Evolutionary conservation across 2,329 filamentous ascomycete species (phyloP).

Genomic region (Stemphylium vesicarium): DNA sequence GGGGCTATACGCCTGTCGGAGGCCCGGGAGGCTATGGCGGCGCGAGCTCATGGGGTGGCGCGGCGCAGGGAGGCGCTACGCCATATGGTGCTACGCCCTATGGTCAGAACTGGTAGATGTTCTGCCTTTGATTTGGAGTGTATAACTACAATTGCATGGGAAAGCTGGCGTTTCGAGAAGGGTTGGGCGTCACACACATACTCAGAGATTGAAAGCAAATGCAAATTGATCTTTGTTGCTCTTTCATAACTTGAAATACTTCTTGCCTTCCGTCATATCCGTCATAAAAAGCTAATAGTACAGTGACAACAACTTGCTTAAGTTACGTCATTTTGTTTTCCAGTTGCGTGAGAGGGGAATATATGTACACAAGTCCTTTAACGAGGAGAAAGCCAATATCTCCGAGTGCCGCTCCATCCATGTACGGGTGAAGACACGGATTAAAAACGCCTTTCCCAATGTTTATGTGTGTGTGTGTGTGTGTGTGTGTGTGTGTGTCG

Average conservation of each 20-base stretch:
- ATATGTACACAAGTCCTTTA: conserved; percentile 35
- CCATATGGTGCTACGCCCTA: conserved; percentile 68
- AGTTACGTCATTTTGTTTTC: conserved; percentile 16
- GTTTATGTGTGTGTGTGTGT: conserved; percentile 5
- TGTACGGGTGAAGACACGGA: conserved; percentile 5
- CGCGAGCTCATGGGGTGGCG: conserved; percentile 69
- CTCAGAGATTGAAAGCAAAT: conserved; percentile 8
- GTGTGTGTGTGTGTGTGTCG: not conserved
- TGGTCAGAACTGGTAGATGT: conserved; percentile 49
- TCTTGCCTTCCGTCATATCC: conserved; percentile 12
- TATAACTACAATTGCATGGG: conserved; percentile 35
- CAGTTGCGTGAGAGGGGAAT: conserved; percentile 39
- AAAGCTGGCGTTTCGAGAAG: conserved; percentile 28
- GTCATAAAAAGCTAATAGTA: conserved; percentile 27
- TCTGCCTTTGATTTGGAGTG: conserved; percentile 4
- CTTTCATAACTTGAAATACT: conserved; percentile 1
- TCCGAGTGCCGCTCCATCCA: not conserved
- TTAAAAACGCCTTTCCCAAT: conserved; percentile 31
- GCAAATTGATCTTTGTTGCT: conserved; percentile 10
- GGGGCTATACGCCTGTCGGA: conserved; percentile 66
- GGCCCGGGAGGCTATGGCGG: conserved; percentile 60
- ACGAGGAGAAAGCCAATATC: not conserved
- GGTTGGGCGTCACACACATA: conserved; percentile 8
- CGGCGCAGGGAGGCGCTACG: conserved; percentile 52
- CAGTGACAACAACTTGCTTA: conserved; percentile 21